Evolutionary conservation across 2,329 filamentous ascomycete species (phyloP), one percentile per base, ranked within the genome.

Genomic region (Cladophialophora exuberans): DNA sequence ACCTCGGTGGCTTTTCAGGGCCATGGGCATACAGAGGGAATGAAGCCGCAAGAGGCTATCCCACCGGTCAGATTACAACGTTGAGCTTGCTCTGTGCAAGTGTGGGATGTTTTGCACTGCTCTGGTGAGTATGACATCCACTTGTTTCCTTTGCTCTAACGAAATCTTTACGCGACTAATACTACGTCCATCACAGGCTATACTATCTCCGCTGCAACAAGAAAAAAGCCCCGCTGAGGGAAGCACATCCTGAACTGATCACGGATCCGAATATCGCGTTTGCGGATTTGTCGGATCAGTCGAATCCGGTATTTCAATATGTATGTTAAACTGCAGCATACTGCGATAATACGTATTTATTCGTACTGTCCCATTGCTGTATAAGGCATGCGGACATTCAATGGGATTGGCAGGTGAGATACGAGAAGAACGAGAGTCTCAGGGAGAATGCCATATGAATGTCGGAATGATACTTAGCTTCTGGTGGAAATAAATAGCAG

Each of bases 1-100:
- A 53, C 31, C 42, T 44, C 18, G 50, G 50, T 18, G 50, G 39
- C 17, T 53, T 53, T 36, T 33, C 39, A 7, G 50, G 50, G 30
- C 50, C 50, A 0, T 89, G 85, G 85, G 88, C 88, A 56, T 89
- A 89, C 70, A 86, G 86, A 65, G 76, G 80, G 1, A 71, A 80
- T 10, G 84, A 89, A 67, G 79, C 78, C 15, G 68, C 72, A 20
- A 71, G 62, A 7, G 86, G 86, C 0, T 89, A 87, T 66, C 85
- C 85, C 0, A 88, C 85, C 0, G 86, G 86, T 0, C 85, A 89
- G 41, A 53, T 53, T 25, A 45, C 50, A 13, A 53, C 50, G 17
- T 22, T 53, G 10, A 45, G 39, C 26, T 31, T 53, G 23, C 28
- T 53, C 7, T 53, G 39, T 28, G 50, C 41, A 23, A 53, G 50